Base-by-base conservation (phyloP, 1,284 basidiomycete genomes). In the Mycosarcoma maydis region DNA sequence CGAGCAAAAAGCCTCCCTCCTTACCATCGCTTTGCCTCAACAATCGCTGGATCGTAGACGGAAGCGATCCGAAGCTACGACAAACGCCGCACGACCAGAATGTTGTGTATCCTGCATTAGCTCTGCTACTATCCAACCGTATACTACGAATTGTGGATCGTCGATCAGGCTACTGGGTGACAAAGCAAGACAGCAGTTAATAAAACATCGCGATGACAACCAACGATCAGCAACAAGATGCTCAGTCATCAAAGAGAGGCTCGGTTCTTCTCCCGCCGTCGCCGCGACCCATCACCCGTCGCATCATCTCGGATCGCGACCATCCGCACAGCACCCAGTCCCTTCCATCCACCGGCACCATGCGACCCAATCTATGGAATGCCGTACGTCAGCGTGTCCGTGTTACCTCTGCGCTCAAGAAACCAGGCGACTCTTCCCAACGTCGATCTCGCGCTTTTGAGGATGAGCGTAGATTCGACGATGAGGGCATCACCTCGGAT, bases 401-500 rank as follows among this genome's bases (percentile, higher is more conserved):
- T 2, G 68, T 66, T 39, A 47, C 62, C 1, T 60, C 68, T 0
- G 68, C 68, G 2, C 58, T 71, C 30, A 57, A 47, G 26, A 39
- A 47, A 16, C 33, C 20, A 26, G 38, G 32, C 16, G 29, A 51
- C 6, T 19, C 34, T 10, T 29, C 32, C 33, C 44, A 60, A n/a
- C 61, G 67, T 29, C 53, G 46, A 1, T 61, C 59, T 20, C 57
- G 62, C 23, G 50, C 48, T 13, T 58, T 66, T 22, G 59, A 70
- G 44, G 51, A 64, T 16, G 47, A 61, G 22, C 48, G 57, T 29
- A 52, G 61, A 23, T 59, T 76, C 39, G 74, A 76, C 36, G 72
- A 61, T 33, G 74, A 76, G 30, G 72, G 72, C 37, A 59, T 76
- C 45, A 64, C 71, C 26, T 59, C 66, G 6, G 65, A 69, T 36